Evolutionary conservation across 1,284 basidiomycete genomes (phyloP), one percentile per base, ranked within the genome.

Genomic region (Sporisorium iseilematis-ciliati): DNA sequence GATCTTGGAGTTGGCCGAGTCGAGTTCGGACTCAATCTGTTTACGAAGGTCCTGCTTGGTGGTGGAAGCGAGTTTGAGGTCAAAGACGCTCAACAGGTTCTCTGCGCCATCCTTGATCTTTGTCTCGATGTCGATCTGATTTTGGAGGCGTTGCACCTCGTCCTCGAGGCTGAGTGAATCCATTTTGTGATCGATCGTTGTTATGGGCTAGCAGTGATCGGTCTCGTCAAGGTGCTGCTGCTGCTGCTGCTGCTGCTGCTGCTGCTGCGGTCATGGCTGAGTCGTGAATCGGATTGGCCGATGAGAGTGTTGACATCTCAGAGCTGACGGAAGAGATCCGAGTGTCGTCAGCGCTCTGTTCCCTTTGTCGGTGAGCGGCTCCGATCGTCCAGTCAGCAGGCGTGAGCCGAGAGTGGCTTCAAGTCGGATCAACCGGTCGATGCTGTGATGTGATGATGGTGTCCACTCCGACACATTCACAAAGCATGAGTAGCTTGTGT

Each of bases 101-200:
- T 93, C 92, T 1, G 93, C 93, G 18, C 93, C 93, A 85, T 93
- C 92, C 82, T 90, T 92, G 79, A 94, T 93, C 64, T 91, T 89
- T 68, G 89, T 90, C 85, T 93, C 91, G 65, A 91, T 87, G 70
- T 90, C 89, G 42, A 93, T 88, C 83, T 90, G 89, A 66, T 88
- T 88, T 50, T 89, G 89, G 38, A 94, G 88, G n/a, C 88, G 86
- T 49, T 90, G 89, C 52, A 93, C 85, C 91, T 94, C 59, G 38
- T 72, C 40, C 11, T 48, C 23, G 7, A 65, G 50, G 45, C 50
- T 63, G 53, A 65, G 57, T 20, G 60, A 23, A 2, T 57, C 48
- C 73, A 71, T 71, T 3, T 38, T 40, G 35, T 14, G 35, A 38
- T 38, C 35, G 35, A 38, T 38, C 12, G 10, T 38, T 3, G 35